These are phyloP conservation scores for Saussurea involucrata DNA, from an alignment of 129 eudicot genomes.

Conservation along the genomic window DNA sequence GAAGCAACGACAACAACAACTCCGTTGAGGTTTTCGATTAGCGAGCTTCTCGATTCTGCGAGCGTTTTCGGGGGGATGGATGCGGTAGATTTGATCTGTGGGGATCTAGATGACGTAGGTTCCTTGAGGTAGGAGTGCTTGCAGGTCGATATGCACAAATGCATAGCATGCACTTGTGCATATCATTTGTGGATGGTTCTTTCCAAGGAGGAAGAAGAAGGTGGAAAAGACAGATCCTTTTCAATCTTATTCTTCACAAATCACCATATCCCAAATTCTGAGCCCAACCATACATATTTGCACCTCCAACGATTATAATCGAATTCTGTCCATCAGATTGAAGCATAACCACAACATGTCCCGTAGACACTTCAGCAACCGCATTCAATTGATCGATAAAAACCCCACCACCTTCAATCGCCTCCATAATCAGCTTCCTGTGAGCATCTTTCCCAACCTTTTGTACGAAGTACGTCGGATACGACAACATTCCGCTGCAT, in stretches of 20 bases:
- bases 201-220: too few species aligned
- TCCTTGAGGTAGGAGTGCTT: constrained; percentile 44
- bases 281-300: constrained; percentile 80
- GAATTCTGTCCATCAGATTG: constrained; percentile 80
- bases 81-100: constrained; percentile 68
- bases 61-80: constrained; percentile 76
- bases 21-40: constrained; percentile 29
- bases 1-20: constrained; percentile 54
- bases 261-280: constrained; percentile 27
- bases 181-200: too few species aligned
- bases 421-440: constrained; percentile 62
- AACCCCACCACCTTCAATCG: constrained; percentile 70
- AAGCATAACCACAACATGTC: constrained; percentile 95
- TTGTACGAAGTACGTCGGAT: constrained; percentile 81
- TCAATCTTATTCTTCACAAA: constrained; percentile 51
- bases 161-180: too few species aligned
- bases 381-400: constrained; percentile 40
- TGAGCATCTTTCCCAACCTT: constrained; percentile 78
- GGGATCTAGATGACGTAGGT: constrained; percentile 80
- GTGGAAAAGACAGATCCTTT: too few species aligned
- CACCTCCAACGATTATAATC: constrained; percentile 87
- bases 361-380: constrained; percentile 61
- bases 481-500: constrained; percentile 58
- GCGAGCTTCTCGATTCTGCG: constrained; percentile 22
- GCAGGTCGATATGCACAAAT: too few species aligned